These are phyloP conservation scores for Acacia concinna DNA, from an alignment of 331 rosid genomes.

Conservation along the genomic window DNA sequence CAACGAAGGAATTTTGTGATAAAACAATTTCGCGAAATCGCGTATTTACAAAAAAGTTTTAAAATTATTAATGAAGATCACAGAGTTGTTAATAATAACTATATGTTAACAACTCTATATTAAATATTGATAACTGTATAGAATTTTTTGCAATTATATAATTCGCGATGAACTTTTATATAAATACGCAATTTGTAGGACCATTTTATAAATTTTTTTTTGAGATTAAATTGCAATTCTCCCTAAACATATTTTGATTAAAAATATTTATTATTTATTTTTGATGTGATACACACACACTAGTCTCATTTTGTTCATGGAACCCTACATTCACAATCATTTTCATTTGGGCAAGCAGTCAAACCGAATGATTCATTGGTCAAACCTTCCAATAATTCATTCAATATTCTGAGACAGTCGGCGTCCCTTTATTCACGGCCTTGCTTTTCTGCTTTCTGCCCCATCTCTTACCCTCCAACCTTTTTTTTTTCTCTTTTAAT, in stretches of 20 bases:
- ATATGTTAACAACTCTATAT: no score
- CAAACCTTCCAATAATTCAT: constrained; percentile 2
- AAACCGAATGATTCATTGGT: background rate
- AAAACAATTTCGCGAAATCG: no score
- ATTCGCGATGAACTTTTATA: no score
- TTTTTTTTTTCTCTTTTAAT: background rate
- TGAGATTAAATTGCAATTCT: no score
- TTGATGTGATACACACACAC: background rate
- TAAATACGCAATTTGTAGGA: no score
- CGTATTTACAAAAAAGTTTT: no score
- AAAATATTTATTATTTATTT: background rate
- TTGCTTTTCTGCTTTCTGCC: background rate
- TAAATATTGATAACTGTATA: no score
- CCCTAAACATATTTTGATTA: background rate
- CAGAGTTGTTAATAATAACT: no score
- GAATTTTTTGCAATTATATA: no score
- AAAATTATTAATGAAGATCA: no score
- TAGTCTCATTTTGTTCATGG: background rate
- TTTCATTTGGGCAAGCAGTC: background rate
- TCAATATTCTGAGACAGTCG: background rate
- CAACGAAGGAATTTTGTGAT: no score
- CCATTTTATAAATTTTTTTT: no score
- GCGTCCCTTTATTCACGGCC: background rate
- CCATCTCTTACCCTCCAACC: background rate
- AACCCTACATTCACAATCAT: background rate